phyloP scores from a whole-genome alignment of 2,329 filamentous ascomycete genomes.

The Neurospora sp. region DNA sequence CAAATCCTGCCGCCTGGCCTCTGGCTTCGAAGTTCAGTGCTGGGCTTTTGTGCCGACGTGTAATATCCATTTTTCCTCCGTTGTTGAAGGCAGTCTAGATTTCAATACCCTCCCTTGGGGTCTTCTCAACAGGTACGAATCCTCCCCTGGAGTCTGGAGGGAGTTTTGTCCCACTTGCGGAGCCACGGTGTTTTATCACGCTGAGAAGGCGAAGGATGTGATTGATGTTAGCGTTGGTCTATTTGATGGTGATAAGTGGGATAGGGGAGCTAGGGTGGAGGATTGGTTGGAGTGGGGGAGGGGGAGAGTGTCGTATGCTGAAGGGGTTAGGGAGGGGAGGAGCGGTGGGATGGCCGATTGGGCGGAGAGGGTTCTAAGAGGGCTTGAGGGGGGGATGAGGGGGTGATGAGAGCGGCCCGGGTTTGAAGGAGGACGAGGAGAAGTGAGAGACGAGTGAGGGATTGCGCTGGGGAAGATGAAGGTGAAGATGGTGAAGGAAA shows the following conservation, averaged over 20 bases:
- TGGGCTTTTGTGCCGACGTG: constrained; percentile 57
- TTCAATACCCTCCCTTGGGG: constrained; percentile 28
- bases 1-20: constrained; percentile 47
- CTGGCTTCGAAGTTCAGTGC: constrained; percentile 53
- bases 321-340: constrained; percentile 34
- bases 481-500: neutral
- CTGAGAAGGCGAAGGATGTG: constrained; percentile 39
- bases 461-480: neutral
- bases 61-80: constrained; percentile 39
- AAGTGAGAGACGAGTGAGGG: neutral
- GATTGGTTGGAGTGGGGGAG: constrained; percentile 54
- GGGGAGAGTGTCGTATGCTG: constrained; percentile 47
- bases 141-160: constrained; percentile 41
- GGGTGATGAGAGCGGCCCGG: neutral
- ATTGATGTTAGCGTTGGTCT: constrained; percentile 57
- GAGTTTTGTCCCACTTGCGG: constrained; percentile 56
- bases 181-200: constrained; percentile 55
- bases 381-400: constrained; percentile 6
- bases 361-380: constrained; percentile 21
- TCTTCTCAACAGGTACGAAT: constrained; percentile 43
- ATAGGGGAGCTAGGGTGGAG: constrained; percentile 43
- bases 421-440: neutral
- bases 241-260: constrained; percentile 29
- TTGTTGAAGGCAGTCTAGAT: constrained; percentile 21
- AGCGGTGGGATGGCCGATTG: constrained; percentile 18